Conservation (phyloP, 805 yeast species). For the Candida orba region DNA sequence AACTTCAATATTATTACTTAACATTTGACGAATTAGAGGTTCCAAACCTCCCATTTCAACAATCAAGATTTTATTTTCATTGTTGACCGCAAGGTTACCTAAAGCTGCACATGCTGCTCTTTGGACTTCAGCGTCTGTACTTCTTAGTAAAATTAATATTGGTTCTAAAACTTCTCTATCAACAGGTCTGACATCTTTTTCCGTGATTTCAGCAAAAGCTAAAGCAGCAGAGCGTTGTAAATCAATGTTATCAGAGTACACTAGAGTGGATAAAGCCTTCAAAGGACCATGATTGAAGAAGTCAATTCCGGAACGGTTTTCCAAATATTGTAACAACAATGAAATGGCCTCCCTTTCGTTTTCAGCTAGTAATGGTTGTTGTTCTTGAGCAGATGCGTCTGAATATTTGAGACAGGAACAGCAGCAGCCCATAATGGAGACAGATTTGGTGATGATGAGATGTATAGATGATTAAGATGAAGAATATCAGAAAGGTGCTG, state of each 20-base stretch:
- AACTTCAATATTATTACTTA: slow-evolving; percentile 93
- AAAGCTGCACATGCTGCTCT: slow-evolving; percentile 98
- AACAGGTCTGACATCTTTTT: slow-evolving; percentile 88
- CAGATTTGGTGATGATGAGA: no score
- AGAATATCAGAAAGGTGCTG: no score
- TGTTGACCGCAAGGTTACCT: slow-evolving; percentile 96
- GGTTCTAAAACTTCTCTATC: slow-evolving; percentile 91
- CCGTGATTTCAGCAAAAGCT: slow-evolving; percentile 98
- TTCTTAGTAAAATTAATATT: slow-evolving; percentile 76
- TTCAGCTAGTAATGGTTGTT: slow-evolving; percentile 83
- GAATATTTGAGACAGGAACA: slow-evolving; percentile 33
- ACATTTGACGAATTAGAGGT: slow-evolving; percentile 95
- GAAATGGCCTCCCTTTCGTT: slow-evolving; percentile 96
- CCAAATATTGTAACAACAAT: slow-evolving; percentile 79
- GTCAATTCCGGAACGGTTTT: slow-evolving; percentile 81
- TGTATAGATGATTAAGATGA: no score
- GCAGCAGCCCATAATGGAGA: slow-evolving; percentile 40
- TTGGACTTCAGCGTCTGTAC: slow-evolving; percentile 89
- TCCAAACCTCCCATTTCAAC: slow-evolving; percentile 98
- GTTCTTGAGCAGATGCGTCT: slow-evolving; percentile 25
- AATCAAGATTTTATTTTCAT: slow-evolving; percentile 84
- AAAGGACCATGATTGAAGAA: slow-evolving; percentile 82
- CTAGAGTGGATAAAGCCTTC: slow-evolving; percentile 84
- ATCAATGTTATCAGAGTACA: slow-evolving; percentile 90
- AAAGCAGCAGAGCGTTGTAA: slow-evolving; percentile 94